Percentiles rank a stretch among this genome's conserved stretches.
phyloP scores from a whole-genome alignment of 352 stramenopile species.

The Phytophthora ohioensis region DNA sequence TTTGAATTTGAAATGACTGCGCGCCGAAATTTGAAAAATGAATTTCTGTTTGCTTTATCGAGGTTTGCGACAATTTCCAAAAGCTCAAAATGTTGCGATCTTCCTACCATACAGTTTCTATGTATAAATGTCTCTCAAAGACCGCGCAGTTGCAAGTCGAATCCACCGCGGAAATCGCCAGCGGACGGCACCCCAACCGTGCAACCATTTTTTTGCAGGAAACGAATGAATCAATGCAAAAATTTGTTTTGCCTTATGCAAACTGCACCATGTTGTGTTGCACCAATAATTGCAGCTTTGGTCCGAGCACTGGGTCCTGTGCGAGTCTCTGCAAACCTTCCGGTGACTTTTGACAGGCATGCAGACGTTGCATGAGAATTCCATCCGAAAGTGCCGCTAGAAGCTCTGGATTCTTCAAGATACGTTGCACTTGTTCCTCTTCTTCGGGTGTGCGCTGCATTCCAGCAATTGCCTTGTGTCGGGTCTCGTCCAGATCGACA shows the following conservation, averaged over 20 bases:
- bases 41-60: neutral
- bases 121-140: neutral
- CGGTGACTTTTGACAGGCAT: slow-evolving; percentile 50
- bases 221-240: too few relatives aligned
- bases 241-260: slow-evolving; percentile 5
- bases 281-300: slow-evolving; percentile 65
- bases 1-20: neutral
- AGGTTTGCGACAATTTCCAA: too few relatives aligned
- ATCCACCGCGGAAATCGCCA: too few relatives aligned
- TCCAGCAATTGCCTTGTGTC: slow-evolving; percentile 62
- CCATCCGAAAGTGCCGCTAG: slow-evolving; percentile 66
- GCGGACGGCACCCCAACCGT: too few relatives aligned
- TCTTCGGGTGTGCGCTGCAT: slow-evolving; percentile 69
- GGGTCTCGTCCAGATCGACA: slow-evolving; percentile 64
- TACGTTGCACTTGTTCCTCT: slow-evolving; percentile 72
- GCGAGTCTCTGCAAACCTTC: slow-evolving; percentile 49
- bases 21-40: neutral
- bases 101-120: neutral
- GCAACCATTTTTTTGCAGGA: too few relatives aligned
- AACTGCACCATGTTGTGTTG: slow-evolving; percentile 71
- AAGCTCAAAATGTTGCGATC: too few relatives aligned
- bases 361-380: slow-evolving; percentile 66
- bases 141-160: too few relatives aligned
- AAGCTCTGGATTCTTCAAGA: slow-evolving; percentile 73
- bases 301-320: slow-evolving; percentile 50